Conservation (phyloP, 148 eudicot species). For the Gaultheria prostrata region DNA sequence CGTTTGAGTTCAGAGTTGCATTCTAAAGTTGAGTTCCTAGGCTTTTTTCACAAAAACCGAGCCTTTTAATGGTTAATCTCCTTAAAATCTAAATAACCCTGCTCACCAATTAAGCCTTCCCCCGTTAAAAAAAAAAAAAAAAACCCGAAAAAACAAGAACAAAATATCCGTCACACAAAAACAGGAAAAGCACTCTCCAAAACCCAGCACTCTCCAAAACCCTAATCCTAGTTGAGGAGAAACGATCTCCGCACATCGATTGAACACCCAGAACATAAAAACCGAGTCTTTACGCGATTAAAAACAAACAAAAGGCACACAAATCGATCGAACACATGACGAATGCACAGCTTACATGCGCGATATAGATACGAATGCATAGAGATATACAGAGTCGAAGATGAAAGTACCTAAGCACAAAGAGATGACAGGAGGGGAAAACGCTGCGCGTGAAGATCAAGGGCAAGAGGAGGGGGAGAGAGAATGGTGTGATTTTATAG, state of each 20-base stretch:
- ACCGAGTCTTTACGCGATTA: background rate
- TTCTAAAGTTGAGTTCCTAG: too few relatives aligned
- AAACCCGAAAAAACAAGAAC: background rate
- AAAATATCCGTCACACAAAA: background rate
- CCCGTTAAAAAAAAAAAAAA: background rate
- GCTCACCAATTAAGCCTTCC: background rate
- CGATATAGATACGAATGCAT: background rate
- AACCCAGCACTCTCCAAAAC: background rate
- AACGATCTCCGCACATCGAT: background rate
- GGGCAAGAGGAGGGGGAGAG: background rate
- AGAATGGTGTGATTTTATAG: background rate
- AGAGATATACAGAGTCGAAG: background rate
- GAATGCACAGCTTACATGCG: too few relatives aligned
- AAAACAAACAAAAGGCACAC: background rate
- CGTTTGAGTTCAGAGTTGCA: too few relatives aligned
- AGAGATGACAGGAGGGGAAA: background rate
- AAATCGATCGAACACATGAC: background rate
- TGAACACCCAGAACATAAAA: background rate
- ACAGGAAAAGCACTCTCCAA: background rate
- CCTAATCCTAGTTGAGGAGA: background rate
- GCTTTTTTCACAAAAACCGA: background rate
- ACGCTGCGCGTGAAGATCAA: background rate
- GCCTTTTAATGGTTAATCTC: background rate
- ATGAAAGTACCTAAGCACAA: background rate
- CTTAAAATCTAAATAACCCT: background rate